Percentiles rank a stretch among this genome's conserved stretches.
Evolutionary conservation across 257 asterid genomes (phyloP).

Genomic region (Nicotiana noctiflora): DNA sequence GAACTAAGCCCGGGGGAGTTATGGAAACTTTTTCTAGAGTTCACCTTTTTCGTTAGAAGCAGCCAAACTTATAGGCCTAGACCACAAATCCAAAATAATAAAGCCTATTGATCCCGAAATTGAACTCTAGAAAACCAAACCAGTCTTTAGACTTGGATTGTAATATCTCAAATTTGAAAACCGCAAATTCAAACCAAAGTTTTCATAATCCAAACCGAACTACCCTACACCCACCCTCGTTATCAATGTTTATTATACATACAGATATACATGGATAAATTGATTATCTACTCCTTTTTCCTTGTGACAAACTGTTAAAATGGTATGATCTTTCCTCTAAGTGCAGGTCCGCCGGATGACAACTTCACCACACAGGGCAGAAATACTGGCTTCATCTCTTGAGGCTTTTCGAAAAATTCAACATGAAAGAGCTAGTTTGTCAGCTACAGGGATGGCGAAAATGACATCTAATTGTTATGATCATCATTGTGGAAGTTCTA

Average conservation of each 20-base stretch:
- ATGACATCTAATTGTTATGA: slow-evolving; percentile 35
- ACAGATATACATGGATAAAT: not conserved
- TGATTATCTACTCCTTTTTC: not conserved
- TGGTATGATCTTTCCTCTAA: not conserved
- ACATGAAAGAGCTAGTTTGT: slow-evolving; percentile 55
- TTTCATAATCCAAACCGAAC: no score
- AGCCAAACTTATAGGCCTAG: no score
- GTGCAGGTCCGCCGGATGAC: slow-evolving; percentile 97
- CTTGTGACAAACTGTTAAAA: not conserved
- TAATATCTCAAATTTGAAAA: no score
- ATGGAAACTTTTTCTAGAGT: no score
- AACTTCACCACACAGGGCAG: slow-evolving; percentile 97
- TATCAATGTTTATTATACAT: not conserved
- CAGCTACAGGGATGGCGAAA: slow-evolving; percentile 30
- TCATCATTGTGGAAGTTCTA: slow-evolving; percentile 30
- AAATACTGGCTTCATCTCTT: slow-evolving; percentile 92
- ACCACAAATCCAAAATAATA: no score
- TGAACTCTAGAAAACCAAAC: no score
- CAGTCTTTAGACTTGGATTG: not conserved
- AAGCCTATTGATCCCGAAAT: no score
- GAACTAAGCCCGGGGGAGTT: no score
- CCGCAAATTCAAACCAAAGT: no score
- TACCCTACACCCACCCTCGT: no score
- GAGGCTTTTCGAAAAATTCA: slow-evolving; percentile 96
- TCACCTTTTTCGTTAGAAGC: no score